phyloP scores from a whole-genome alignment of 75 land plant species.

The Gnetum montanum region DNA sequence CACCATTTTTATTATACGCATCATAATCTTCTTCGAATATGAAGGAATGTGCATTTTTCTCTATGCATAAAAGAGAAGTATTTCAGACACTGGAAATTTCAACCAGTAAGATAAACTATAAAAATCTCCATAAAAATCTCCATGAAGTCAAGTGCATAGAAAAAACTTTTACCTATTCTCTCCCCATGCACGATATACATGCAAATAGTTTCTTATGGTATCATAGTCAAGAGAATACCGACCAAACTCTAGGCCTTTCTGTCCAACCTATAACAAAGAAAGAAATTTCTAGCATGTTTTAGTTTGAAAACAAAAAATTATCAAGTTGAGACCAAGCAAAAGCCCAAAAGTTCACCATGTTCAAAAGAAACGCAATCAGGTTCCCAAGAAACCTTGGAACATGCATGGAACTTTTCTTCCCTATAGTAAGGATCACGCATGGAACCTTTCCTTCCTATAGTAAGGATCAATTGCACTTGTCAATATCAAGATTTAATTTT shows the following conservation, averaged over 20 bases:
- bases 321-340: not conserved
- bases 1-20: constrained; percentile 71
- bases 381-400: constrained; percentile 89
- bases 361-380: constrained; percentile 78
- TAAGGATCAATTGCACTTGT: too few species aligned
- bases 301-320: constrained; percentile 6
- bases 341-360: constrained; percentile 49
- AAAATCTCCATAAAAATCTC: constrained; percentile 1
- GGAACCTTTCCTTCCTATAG: too few species aligned
- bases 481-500: too few species aligned
- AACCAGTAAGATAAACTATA: not conserved
- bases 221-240: constrained; percentile 98
- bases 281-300: too few species aligned
- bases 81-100: too few species aligned
- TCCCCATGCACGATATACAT: constrained; percentile 83
- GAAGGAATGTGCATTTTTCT: constrained; percentile 77
- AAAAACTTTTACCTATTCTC: constrained; percentile 54
- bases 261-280: constrained; percentile 62
- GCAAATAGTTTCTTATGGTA: constrained; percentile 78
- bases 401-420: constrained; percentile 61
- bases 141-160: not conserved
- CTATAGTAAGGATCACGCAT: constrained; percentile 29
- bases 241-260: constrained; percentile 95
- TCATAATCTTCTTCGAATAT: constrained; percentile 84
- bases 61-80: too few species aligned